These are phyloP conservation scores for Carex littledalei DNA, from an alignment of 176 grass and related monocot species.

Conservation along the genomic window DNA sequence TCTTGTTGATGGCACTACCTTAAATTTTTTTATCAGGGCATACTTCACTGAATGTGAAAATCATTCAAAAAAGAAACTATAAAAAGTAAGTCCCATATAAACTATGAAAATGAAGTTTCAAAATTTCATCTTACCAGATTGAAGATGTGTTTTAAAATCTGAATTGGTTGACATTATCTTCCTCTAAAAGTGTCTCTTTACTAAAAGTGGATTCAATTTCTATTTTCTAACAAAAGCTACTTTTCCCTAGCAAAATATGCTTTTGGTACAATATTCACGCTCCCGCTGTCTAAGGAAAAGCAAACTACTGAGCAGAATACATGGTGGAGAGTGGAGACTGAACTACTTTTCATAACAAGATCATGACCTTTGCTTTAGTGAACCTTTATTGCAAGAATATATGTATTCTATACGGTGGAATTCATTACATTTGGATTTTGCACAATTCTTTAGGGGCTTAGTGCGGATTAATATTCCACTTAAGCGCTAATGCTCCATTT, in stretches of 20 bases:
- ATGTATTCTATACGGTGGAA: constrained; percentile 9
- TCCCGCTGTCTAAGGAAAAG: background rate
- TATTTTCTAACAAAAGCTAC: constrained; percentile 9
- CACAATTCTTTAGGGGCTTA: background rate
- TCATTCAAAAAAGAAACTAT: background rate
- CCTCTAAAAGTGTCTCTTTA: background rate
- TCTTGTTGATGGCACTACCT: too few relatives aligned
- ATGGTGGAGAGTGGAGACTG: background rate
- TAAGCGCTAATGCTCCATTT: constrained; percentile 1
- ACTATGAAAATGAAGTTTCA: too few relatives aligned
- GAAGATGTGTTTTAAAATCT: too few relatives aligned
- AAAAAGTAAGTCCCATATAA: background rate
- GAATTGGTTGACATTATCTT: background rate
- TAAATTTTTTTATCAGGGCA: too few relatives aligned
- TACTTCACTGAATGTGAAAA: background rate
- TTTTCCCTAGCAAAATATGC: background rate
- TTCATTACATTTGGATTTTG: constrained; percentile 14
- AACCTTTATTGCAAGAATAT: constrained; percentile 1
- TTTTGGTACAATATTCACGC: constrained; percentile 10
- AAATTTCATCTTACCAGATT: too few relatives aligned
- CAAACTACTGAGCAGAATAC: background rate
- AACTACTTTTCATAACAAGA: background rate
- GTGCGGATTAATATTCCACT: constrained; percentile 24
- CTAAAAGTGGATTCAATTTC: constrained; percentile 7
- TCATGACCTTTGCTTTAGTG: constrained; percentile 1